Evolutionary conservation across 1,284 basidiomycete genomes (phyloP), one percentile per base, ranked within the genome.

Genomic region (Rhodotorula sp.): DNA sequence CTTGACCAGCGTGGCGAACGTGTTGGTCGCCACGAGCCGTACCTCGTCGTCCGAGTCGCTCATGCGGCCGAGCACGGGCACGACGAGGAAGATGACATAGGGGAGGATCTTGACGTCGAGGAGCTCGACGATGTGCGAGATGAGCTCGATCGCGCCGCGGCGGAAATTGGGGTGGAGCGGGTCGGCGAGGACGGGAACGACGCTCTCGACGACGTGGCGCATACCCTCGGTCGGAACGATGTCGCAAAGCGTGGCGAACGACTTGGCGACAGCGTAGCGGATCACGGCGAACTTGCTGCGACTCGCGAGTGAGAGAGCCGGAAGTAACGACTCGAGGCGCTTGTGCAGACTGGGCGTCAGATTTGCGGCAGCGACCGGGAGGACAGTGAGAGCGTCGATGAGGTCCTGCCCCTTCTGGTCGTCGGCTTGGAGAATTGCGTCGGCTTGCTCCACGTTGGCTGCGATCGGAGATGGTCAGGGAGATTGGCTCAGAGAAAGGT

Each of bases 1-100:
- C 85, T 99, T 98, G 77, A 99, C 92, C n/a, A 99, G 84, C 4
- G 93, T 91, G 0, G 97, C 97, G 80, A 99, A 99, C 0, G 95
- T 97, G 79, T 94, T 94, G 13, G 97, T 98, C 0, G 97, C 91
- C 9, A 93, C 89, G 52, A 96, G 88, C 27, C 97, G 90, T 60
- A 97, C 90, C 72, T 92, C 89, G 75, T 96, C 93, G 79, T 99
- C 90, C 5, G 88, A 81, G 81, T 99, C 97, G 76, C 93, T 97
- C 97, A 99, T 99, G 49, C 97, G 87, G 13, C 97, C 97, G 14
- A 99, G 88, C 7, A 98, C 88, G 0, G 97, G 97, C 0, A 99
- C 95, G 61, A 99, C 89, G 81, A 99, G 86, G 84, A 99, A 99
- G 75, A 99, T 91, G 34, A 99, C 91, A 80, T 99, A 99, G 9